These are phyloP conservation scores for Cryptosporidium parvum DNA, from an alignment of 169 alveolate genomes.

Conservation along the genomic window DNA sequence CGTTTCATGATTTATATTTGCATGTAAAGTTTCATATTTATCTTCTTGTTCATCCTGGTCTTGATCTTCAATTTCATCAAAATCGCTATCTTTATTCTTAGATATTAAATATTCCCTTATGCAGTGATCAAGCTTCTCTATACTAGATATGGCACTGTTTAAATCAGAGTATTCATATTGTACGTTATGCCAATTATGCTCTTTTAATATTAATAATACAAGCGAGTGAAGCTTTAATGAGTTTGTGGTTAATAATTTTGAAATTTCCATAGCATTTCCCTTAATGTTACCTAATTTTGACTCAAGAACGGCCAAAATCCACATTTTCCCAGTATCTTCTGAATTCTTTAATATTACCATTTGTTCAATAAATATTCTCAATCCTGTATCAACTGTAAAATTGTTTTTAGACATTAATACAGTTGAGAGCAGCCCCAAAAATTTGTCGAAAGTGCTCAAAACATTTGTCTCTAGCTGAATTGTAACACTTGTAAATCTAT, in stretches of 20 bases:
- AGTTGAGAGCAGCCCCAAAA: slow-evolving; percentile 41
- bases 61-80: slow-evolving; percentile 13
- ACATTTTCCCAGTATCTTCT: slow-evolving; percentile 18
- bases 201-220: slow-evolving; percentile 54
- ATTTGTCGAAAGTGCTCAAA: slow-evolving; percentile 24
- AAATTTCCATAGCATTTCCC: slow-evolving; percentile 70
- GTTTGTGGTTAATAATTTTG: slow-evolving; percentile 54
- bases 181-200: slow-evolving; percentile 34
- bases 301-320: slow-evolving; percentile 19
- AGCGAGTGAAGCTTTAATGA: slow-evolving; percentile 27
- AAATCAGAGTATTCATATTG: slow-evolving; percentile 58
- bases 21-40: background rate
- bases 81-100: slow-evolving; percentile 10
- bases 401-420: background rate
- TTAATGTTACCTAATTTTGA: slow-evolving; percentile 23
- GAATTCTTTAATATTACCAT: slow-evolving; percentile 6
- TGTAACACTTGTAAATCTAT: slow-evolving; percentile 37
- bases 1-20: background rate
- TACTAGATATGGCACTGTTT: slow-evolving; percentile 13
- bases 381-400: background rate
- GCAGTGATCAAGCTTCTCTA: slow-evolving; percentile 14
- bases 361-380: slow-evolving; percentile 17
- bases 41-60: slow-evolving; percentile 8
- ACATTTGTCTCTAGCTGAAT: slow-evolving; percentile 58
- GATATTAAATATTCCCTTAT: slow-evolving; percentile 29